Evolutionary conservation across 345 rosid species (phyloP), one percentile per base, ranked within the genome.

Genomic region (Sisymbrium irio): DNA sequence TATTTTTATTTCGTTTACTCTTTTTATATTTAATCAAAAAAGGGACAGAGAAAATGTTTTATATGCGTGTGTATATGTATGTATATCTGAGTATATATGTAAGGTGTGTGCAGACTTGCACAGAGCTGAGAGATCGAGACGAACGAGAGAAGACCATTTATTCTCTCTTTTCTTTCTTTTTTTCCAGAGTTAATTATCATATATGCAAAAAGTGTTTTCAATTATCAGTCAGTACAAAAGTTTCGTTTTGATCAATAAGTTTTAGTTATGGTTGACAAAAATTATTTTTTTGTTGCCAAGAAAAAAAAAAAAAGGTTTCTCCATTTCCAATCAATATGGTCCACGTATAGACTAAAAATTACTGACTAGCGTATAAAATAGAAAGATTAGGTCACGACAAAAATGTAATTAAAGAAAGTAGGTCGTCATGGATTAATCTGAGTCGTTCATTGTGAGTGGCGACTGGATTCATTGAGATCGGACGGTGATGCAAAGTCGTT

Each of bases 81-180:
- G 7, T 67, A 41, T 53, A 41, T 53, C 12, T 60, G 62, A 6
- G 27, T 68, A 62, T 61, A 68, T 67, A 33, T 61, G 19, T 59
- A 57, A 14, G 39, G 51, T 22, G 55, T 75, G 44, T 75, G 56
- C 70, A 76, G 74, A 68, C 41, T 75, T 75, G 33, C 57, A 50
- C 69, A 76, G 65, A 76, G 66, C 79, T 76, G 72, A 71, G 78
- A 73, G 77, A 65, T 65, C 57, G 49, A 73, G 79, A 46, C 59
- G 68, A 47, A 33, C 40, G 54, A 28, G 25, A 10, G 49, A 15
- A 9, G 58, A 64, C 76, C 67, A 64, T 64, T 71, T 77, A 77
- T 71, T 61, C 62, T 72, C 57, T 45, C 30, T 75, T 12, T 42
- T 14, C 6, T 20, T 19, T 69, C 58, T 57, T 9, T 20, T 19